phyloP scores from a whole-genome alignment of 805 yeast species.

The Kurtzmaniella cleridarum region DNA sequence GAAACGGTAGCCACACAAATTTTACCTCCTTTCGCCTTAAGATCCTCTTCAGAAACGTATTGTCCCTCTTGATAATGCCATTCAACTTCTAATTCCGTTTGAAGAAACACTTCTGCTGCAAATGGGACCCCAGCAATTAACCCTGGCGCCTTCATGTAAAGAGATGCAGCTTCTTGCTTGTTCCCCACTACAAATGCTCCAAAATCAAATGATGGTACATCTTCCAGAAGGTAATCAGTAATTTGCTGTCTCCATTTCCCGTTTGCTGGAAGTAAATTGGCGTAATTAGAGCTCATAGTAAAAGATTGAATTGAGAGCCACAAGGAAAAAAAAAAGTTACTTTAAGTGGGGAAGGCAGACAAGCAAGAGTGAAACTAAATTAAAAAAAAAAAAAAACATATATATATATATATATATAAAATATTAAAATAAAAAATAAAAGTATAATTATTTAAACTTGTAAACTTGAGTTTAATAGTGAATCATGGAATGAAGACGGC shows the following conservation, averaged over 20 bases:
- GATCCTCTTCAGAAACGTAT: conserved; percentile 33
- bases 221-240: conserved; percentile 74
- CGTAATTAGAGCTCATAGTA: conserved; percentile 22
- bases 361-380: background rate
- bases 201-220: conserved; percentile 88
- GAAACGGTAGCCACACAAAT: conserved; percentile 68
- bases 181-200: conserved; percentile 96
- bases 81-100: conserved; percentile 62
- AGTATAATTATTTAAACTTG: too few species aligned
- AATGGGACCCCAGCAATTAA: conserved; percentile 83
- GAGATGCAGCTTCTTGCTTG: conserved; percentile 61
- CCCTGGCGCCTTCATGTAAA: conserved; percentile 79
- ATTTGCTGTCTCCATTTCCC: conserved; percentile 82
- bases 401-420: too few species aligned
- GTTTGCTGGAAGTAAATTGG: conserved; percentile 61
- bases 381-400: background rate
- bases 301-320: conserved; percentile 1
- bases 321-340: background rate
- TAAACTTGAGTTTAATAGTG: too few species aligned
- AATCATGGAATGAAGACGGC: too few species aligned
- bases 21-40: conserved; percentile 45
- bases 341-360: background rate
- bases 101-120: conserved; percentile 76
- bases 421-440: too few species aligned
- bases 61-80: conserved; percentile 77